phyloP scores from a whole-genome alignment of 73 alveolate genomes.

The Paramecium caudatum region DNA sequence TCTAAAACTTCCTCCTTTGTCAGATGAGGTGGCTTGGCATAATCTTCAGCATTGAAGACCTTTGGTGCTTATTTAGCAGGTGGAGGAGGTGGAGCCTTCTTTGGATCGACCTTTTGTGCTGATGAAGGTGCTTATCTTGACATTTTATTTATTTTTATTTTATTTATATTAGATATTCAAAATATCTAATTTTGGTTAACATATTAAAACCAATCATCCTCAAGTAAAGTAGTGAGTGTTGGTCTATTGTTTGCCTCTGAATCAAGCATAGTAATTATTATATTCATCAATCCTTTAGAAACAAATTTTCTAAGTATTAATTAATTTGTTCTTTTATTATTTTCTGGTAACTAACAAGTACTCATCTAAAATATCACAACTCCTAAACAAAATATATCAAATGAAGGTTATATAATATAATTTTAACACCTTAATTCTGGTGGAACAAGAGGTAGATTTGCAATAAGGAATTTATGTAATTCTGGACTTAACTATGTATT shows the following conservation, averaged over 20 bases:
- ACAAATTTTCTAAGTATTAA: constrained; percentile 21
- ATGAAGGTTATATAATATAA: background rate
- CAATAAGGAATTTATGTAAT: background rate
- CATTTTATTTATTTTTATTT: constrained; percentile 48
- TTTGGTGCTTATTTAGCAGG: constrained; percentile 24
- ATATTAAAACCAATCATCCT: constrained; percentile 16
- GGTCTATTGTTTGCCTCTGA: constrained; percentile 28
- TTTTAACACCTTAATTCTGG: constrained; percentile 38
- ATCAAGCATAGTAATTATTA: constrained; percentile 21
- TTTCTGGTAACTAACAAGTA: constrained; percentile 56
- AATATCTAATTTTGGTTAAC: too few species aligned
- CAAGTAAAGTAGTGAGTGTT: constrained; percentile 40
- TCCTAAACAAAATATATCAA: constrained; percentile 56
- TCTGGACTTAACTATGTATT: constrained; percentile 19
- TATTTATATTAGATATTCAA: constrained; percentile 30
- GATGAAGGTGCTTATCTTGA: constrained; percentile 46
- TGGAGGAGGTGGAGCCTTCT: constrained; percentile 14
- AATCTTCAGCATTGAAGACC: constrained; percentile 41
- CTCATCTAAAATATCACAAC: constrained; percentile 49
- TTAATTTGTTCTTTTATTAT: constrained; percentile 25
- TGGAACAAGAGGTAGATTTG: constrained; percentile 36
- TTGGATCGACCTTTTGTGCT: constrained; percentile 16
- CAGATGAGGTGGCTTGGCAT: constrained; percentile 88
- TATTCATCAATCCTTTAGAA: background rate
- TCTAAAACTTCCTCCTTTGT: constrained; percentile 56